A percentile compares a stretch with the other conserved stretches of the same genome.
phyloP scores from a whole-genome alignment of 2,329 filamentous ascomycete species.

The Cryphonectria carpinicola region DNA sequence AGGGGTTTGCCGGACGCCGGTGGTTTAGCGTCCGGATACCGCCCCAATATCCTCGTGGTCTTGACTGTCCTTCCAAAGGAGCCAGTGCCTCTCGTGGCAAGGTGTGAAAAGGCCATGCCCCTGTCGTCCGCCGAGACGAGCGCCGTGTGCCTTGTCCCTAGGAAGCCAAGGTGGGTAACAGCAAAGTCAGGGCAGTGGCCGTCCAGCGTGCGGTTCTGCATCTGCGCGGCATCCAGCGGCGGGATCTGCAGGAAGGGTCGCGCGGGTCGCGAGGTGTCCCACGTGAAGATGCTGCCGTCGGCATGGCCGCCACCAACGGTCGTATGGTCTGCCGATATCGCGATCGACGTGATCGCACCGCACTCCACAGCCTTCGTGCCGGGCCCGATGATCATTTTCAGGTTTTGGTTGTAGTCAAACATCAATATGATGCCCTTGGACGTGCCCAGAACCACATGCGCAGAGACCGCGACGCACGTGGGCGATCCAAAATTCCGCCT shows the following conservation, averaged over 20 bases:
- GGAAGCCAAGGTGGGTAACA: slow-evolving; percentile 89
- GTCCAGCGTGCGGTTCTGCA: slow-evolving; percentile 70
- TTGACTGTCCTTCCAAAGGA: slow-evolving; percentile 84
- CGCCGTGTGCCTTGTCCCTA: slow-evolving; percentile 91
- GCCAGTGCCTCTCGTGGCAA: slow-evolving; percentile 89
- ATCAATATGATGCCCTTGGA: slow-evolving; percentile 92
- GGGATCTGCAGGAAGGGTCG: slow-evolving; percentile 88
- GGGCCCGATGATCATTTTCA: slow-evolving; percentile 91
- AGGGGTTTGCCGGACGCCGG: slow-evolving; percentile 64
- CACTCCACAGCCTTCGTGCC: slow-evolving; percentile 94
- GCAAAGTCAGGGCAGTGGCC: slow-evolving; percentile 80
- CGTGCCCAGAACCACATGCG: slow-evolving; percentile 87
- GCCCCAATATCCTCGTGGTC: slow-evolving; percentile 85
- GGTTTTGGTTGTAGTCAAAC: slow-evolving; percentile 95
- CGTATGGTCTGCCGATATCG: slow-evolving; percentile 90
- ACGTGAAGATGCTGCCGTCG: slow-evolving; percentile 92
- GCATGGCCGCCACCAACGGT: slow-evolving; percentile 90
- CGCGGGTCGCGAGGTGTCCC: slow-evolving; percentile 84
- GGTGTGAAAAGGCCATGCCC: slow-evolving; percentile 97
- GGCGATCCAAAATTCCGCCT: slow-evolving; percentile 91
- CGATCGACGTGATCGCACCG: slow-evolving; percentile 82
- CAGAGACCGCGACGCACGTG: slow-evolving; percentile 86
- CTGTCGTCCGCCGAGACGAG: slow-evolving; percentile 92
- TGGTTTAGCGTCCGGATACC: slow-evolving; percentile 77
- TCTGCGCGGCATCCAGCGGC: slow-evolving; percentile 68